A percentile compares a stretch with the other conserved stretches of the same genome.
Conservation (phyloP, 805 yeast species). For the Allodekkera sacchari region DNA sequence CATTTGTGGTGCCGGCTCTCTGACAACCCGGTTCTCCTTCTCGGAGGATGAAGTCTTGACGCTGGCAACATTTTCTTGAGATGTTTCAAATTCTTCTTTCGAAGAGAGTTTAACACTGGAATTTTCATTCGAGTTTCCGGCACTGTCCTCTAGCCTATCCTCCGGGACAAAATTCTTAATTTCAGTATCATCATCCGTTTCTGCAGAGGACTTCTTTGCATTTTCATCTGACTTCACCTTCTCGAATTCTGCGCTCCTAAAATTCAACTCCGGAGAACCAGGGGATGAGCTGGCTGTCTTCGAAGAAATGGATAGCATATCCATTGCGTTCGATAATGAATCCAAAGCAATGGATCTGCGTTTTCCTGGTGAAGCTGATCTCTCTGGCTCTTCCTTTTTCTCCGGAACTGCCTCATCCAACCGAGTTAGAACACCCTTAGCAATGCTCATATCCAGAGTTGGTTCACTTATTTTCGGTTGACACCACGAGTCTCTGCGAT, state of each 20-base stretch:
- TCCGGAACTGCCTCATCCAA: slow-evolving; percentile 6
- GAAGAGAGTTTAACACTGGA: too few relatives aligned
- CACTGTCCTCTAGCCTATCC: too few relatives aligned
- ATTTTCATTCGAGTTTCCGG: too few relatives aligned
- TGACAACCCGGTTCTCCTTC: slow-evolving; percentile 16
- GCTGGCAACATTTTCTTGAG: neutral
- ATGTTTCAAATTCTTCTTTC: too few relatives aligned
- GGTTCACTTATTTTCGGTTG: slow-evolving; percentile 25
- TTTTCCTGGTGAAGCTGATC: slow-evolving; percentile 8
- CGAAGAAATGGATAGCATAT: slow-evolving; percentile 18
- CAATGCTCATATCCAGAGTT: slow-evolving; percentile 23
- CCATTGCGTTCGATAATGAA: slow-evolving; percentile 25
- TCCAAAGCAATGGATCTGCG: slow-evolving; percentile 26
- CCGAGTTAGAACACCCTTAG: slow-evolving; percentile 23
- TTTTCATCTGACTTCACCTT: too few relatives aligned
- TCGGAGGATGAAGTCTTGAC: slow-evolving; percentile 11
- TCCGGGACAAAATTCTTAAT: too few relatives aligned
- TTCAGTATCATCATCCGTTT: too few relatives aligned
- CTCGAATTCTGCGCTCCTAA: too few relatives aligned
- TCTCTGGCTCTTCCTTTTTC: slow-evolving; percentile 5
- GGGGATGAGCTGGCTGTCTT: slow-evolving; percentile 6
- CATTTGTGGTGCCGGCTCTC: slow-evolving; percentile 5
- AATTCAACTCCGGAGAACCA: neutral
- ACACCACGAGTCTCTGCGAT: slow-evolving; percentile 22
- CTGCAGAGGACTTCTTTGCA: too few relatives aligned